Conservation (phyloP, 768 basidiomycete species). For the Ephemerocybe angulata region DNA sequence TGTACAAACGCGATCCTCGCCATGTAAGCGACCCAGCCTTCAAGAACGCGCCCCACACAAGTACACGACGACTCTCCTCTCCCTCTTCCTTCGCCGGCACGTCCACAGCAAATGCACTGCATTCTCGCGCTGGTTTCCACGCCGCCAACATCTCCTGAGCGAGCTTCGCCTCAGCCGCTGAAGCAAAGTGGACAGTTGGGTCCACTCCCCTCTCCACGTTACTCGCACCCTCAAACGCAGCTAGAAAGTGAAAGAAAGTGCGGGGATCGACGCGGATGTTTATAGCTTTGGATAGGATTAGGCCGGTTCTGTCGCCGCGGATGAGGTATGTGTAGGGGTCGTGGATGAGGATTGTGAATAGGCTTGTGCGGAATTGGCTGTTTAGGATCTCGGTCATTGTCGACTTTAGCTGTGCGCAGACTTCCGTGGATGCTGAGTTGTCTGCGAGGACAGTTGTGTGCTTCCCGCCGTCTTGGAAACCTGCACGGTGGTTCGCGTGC, state of each 20-base stretch:
- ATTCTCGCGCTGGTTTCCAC: constrained; percentile 3
- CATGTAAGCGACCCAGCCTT: constrained; percentile 18
- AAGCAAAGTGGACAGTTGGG: constrained; percentile 18
- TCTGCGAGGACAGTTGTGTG: too few species aligned
- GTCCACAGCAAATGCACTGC: constrained; percentile 10
- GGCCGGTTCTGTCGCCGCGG: constrained; percentile 30
- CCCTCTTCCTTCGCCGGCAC: constrained; percentile 8
- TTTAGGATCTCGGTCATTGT: constrained; percentile 18
- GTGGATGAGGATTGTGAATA: constrained; percentile 25
- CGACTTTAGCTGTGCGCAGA: constrained; percentile 21
- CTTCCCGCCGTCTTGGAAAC: too few species aligned
- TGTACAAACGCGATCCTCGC: constrained; percentile 20
- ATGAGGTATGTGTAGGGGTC: constrained; percentile 25
- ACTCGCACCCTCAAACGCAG: constrained; percentile 20
- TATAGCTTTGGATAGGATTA: constrained; percentile 26
- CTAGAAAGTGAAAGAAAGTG: constrained; percentile 26
- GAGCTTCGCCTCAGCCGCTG: constrained; percentile 2
- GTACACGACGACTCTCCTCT: constrained; percentile 5
- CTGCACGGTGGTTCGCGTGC: too few species aligned
- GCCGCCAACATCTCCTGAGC: constrained; percentile 8
- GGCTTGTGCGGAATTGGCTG: constrained; percentile 25
- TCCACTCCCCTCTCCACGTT: constrained; percentile 23
- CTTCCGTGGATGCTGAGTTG: too few species aligned
- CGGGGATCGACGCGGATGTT: constrained; percentile 15
- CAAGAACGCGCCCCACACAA: constrained; percentile 12